Conservation (phyloP, 495 filamentous ascomycete genomes). For the Aspergillus heteromorphus region DNA sequence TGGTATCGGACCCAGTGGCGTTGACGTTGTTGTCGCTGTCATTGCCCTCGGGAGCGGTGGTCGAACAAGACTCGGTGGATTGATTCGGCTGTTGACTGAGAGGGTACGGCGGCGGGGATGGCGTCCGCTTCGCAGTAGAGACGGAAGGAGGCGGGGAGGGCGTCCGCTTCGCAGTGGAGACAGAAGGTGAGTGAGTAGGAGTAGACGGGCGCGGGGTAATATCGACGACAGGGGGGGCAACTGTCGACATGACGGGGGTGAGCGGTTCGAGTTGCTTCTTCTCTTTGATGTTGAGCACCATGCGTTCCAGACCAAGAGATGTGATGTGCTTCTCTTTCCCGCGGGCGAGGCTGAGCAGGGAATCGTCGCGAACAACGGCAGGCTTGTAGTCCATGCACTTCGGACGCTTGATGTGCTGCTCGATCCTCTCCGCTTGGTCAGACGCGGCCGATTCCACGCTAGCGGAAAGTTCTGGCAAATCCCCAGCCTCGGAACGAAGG, state of each 20-base stretch:
- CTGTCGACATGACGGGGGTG: constrained; percentile 29
- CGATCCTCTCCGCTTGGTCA: constrained; percentile 65
- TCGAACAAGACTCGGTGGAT: constrained; percentile 52
- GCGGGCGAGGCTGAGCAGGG: constrained; percentile 50
- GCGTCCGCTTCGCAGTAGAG: constrained; percentile 22
- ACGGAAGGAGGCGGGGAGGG: constrained; percentile 31
- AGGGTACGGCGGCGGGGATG: constrained; percentile 7
- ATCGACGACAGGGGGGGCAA: constrained; percentile 50
- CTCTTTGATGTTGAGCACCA: constrained; percentile 84
- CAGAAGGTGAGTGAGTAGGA: constrained; percentile 36
- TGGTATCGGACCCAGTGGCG: constrained; percentile 45
- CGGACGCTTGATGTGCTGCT: constrained; percentile 54
- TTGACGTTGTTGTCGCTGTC: constrained; percentile 38
- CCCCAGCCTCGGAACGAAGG: constrained; percentile 42
- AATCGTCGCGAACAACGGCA: constrained; percentile 45
- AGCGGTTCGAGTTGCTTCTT: constrained; percentile 61
- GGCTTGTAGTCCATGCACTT: constrained; percentile 39
- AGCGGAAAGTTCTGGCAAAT: constrained; percentile 81
- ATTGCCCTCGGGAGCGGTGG: constrained; percentile 45
- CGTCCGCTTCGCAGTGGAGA: constrained; percentile 23
- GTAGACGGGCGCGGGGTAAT: constrained; percentile 44
- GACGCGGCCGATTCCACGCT: constrained; percentile 83
- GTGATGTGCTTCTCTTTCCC: constrained; percentile 88
- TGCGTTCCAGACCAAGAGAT: constrained; percentile 77
- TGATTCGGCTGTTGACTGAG: constrained; percentile 24